These are phyloP conservation scores for Pisolithus microcarpus DNA, from an alignment of 768 basidiomycete genomes.

Conservation along the genomic window DNA sequence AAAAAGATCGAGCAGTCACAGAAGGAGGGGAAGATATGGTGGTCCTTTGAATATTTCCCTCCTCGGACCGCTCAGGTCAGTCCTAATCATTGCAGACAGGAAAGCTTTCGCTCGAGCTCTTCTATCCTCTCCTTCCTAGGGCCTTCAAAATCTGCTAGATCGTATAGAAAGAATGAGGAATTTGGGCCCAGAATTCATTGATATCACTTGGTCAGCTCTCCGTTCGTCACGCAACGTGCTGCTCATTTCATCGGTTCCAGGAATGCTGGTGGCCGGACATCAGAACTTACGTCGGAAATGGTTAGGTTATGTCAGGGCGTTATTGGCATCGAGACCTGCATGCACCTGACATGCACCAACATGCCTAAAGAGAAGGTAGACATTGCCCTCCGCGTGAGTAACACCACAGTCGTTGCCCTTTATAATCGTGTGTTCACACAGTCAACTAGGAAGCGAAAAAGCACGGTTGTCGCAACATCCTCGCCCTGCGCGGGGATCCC, in stretches of 20 bases:
- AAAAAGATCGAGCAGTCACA: constrained; percentile 85
- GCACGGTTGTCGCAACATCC: constrained; percentile 85
- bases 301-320: constrained; percentile 90
- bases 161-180: constrained; percentile 98
- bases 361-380: constrained; percentile 97
- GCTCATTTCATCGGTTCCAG: constrained; percentile 33
- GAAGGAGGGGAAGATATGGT: constrained; percentile 86
- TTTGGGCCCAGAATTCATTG: constrained; percentile 94
- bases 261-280: constrained; percentile 96
- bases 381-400: constrained; percentile 73
- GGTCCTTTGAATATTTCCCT: constrained; percentile 99
- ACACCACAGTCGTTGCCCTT: constrained; percentile 3
- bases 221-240: constrained; percentile 1
- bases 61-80: constrained; percentile 87
- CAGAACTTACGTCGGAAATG: constrained; percentile 88
- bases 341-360: constrained; percentile 98
- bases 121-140: constrained; percentile 4
- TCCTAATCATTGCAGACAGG: constrained; percentile 2
- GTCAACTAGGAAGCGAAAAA: constrained; percentile 71
- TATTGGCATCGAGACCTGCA: constrained; percentile 94
- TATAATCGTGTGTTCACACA: constrained; percentile 2
- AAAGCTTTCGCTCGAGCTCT: background rate
- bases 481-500: constrained; percentile 91
- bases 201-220: constrained; percentile 79
- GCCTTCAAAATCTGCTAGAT: constrained; percentile 88